Evolutionary conservation across 495 filamentous ascomycete species (phyloP).

Genomic region (Lasiosphaeria ovina): DNA sequence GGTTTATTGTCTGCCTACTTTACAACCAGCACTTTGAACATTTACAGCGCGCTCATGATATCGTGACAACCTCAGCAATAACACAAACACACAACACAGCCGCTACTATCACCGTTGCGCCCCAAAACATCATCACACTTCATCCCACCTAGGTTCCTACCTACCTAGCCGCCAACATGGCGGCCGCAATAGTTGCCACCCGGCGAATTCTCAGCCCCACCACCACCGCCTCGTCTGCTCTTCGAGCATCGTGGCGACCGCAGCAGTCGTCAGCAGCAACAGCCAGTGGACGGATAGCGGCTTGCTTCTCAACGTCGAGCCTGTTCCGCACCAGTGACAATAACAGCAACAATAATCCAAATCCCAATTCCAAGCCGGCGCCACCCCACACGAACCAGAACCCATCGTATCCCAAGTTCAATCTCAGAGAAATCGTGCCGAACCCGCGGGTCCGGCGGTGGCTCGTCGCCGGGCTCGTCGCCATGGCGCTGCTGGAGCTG

Average conservation of each 20-base stretch:
- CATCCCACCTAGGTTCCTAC: no score
- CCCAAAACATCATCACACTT: no score
- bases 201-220: no score
- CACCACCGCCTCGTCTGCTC: no score
- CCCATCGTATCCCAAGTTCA: conserved; percentile 15
- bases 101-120: no score
- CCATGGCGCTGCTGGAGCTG: conserved; percentile 1
- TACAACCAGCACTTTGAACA: no score
- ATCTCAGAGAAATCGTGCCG: conserved; percentile 10
- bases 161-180: no score
- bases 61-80: no score
- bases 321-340: background rate
- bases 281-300: background rate
- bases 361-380: background rate
- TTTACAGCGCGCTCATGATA: no score
- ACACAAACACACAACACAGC: no score
- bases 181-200: no score
- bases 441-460: conserved; percentile 17
- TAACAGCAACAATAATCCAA: background rate
- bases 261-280: background rate
- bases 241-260: background rate
- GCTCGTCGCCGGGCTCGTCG: background rate
- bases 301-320: background rate
- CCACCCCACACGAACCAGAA: conserved; percentile 4
- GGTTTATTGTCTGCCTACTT: no score